Base-by-base conservation (phyloP, 1,284 basidiomycete genomes). In the Megacollybia platyphylla region DNA sequence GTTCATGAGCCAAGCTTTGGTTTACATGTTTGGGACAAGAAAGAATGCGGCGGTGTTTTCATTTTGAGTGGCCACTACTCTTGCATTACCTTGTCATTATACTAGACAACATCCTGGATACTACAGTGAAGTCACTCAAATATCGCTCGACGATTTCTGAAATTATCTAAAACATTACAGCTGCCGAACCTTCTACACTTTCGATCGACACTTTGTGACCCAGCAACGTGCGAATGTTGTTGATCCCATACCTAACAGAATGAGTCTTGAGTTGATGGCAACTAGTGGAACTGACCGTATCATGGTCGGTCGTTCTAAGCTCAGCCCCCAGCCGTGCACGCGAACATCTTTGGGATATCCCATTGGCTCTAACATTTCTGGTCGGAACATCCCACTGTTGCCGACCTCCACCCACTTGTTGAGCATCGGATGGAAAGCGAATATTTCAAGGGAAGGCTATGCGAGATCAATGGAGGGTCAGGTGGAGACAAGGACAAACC, bases 311-410 rank as follows among this genome's bases (percentile, higher is more conserved):
- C 96, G 70, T 65, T 98, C 96, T 29, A 98, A 70, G 56, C 83
- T 80, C 51, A 99, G 76, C 44, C 96, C 96, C 91, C 94, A 99
- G 13, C 96, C 96, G 51, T 96, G 85, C 2, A 97, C 94, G 41
- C 93, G 84, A 7, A 98, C 92, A 53, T 93, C 92, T 52, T 92
- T 89, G 2, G 96, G 96, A 57, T 99, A 82, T 35, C 96, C 96
- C 93, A 98, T 98, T 7, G 96, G 92, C 57, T 92, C 90, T 39
- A 99, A 71, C 94, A 99, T 98, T 60, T 99, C 96, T 2, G 96
- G 96, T 31, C 96, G 78, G 83, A 99, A 99, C 87, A 99, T 96
- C 37, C 96, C 96, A 54, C 89, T 94, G 67, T 94, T 88, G 17
- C 86, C 85, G 15, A 88, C 81, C 57, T 98, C 94, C 39, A 99